Base-by-base conservation (phyloP, 257 asterid genomes). In the Rubia yunnanensis region DNA sequence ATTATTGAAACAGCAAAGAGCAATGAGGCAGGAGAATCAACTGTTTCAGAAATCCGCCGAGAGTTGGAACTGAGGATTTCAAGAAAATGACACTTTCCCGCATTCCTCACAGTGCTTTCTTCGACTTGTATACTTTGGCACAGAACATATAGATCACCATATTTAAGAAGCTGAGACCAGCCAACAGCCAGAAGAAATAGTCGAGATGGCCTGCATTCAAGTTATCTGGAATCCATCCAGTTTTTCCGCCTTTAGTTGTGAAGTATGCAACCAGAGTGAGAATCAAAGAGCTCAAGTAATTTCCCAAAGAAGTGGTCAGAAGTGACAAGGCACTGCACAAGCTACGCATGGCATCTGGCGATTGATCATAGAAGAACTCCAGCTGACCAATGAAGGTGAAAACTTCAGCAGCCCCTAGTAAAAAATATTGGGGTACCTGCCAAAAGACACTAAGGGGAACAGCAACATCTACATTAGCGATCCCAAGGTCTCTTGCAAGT, bases 321-420 rank as follows among this genome's bases (percentile, higher is more conserved):
- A 92, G 84, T 0, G 96, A 67, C 61, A 92, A 58, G 1, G 96
- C 98, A 5, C 88, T 81, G 74, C 96, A 92, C 79, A 89, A 78
- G 58, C 96, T 92, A 65, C 98, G 90, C 98, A 89, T 92, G 20
- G 98, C 98, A 26, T 92, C 98, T 0, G 96, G 96, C 0, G 98
- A 92, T 69, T 92, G 95, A 63, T 92, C 95, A 60, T 92, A 89
- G 73, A 92, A 89, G 73, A 92, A 92, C 85, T 92, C 94, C 0
- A 87, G 79, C 66, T 85, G 96, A 60, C 98, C 98, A 11, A 92
- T 85, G 27, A 82, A 85, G 0, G 91, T 87, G 48, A 84, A 90
- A 30, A 90, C 83, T 53, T 87, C 96, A 0, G 97, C 96, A 2
- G 92, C 96, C n/a, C 96, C 97, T 11, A 85, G 56, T 30, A 87